Base-by-base conservation (phyloP, 768 basidiomycete genomes). In the Dacryopinax primogenitus region DNA sequence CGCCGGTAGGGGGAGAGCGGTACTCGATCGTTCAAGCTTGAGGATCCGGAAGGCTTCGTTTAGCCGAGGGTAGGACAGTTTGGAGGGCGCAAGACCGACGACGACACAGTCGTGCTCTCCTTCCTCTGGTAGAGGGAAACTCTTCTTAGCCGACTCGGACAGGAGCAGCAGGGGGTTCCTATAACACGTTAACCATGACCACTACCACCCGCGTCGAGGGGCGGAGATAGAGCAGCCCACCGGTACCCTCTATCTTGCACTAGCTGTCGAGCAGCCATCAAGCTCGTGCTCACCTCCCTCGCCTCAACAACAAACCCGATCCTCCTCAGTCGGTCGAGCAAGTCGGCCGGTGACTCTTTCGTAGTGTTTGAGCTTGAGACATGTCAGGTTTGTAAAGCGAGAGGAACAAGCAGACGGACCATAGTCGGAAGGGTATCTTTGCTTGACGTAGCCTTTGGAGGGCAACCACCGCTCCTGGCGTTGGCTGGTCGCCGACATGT, bases 1-100 rank as follows among this genome's bases (percentile, higher is more conserved):
- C 33, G 47, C 33, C 44, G 28, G 2, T 7, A 35, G 21, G 44
- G 23, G 2, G 63, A 36, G 64, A n/a, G n/a, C n/a, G n/a, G n/a
- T n/a, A n/a, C n/a, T n/a, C n/a, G n/a, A n/a, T n/a, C n/a, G n/a
- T n/a, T n/a, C n/a, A n/a, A n/a, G 75, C 61, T 78, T 76, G 47
- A 87, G 80, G 23, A 88, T 78, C 2, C 85, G 81, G 68, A 88
- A 88, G 0, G 87, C 86, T 9, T 77, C 77, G 72, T 86, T 87
- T 41, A 90, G 78, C 62, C 77, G 72, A 0, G 74, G 71, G 70
- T 87, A 88, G 45, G 79, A 77, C 66, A 87, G 77, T 1, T 75
- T 67, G 0, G 73, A 65, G 0, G 83, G 84, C 0, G 84, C 79
- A 18, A 86, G 78, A 3, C 86, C 85, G 16, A 88, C 73, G n/a